Evolutionary conservation across 2,329 filamentous ascomycete genomes (phyloP).

Genomic region (Botrytis cinerea): DNA sequence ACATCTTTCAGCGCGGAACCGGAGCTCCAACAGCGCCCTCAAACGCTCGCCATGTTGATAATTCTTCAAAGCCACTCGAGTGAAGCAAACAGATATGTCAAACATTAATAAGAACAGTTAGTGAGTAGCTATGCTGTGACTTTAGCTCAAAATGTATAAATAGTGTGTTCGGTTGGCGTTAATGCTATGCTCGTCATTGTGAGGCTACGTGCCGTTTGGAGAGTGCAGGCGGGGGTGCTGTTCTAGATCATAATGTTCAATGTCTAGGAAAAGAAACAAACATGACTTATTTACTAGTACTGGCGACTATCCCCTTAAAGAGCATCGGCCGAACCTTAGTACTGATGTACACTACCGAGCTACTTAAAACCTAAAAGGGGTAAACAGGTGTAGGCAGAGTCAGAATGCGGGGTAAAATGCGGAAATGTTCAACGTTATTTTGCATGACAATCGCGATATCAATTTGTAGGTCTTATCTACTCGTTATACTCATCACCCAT

Average conservation of each 20-base stretch:
- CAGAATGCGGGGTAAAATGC: background rate
- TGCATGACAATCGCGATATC: background rate
- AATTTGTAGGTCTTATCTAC: background rate
- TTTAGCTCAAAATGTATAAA: background rate
- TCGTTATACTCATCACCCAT: background rate
- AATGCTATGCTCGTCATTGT: background rate
- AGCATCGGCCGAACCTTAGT: background rate
- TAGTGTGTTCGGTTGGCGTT: background rate
- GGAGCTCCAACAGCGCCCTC: background rate
- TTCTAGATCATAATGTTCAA: background rate
- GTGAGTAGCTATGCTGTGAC: background rate
- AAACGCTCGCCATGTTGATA: background rate
- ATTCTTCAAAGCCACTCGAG: background rate
- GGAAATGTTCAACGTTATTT: background rate
- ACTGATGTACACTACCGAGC: background rate
- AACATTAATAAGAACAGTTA: accelerated
- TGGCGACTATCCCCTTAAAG: background rate
- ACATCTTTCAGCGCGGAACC: background rate
- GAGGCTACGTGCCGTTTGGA: background rate
- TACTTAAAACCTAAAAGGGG: background rate
- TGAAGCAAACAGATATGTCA: background rate
- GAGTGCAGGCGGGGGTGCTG: background rate
- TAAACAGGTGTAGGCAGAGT: background rate
- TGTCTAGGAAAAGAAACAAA: background rate
- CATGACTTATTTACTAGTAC: background rate